These are phyloP conservation scores for Alternaria viburni DNA, from an alignment of 2,329 filamentous ascomycete genomes.

Conservation along the genomic window DNA sequence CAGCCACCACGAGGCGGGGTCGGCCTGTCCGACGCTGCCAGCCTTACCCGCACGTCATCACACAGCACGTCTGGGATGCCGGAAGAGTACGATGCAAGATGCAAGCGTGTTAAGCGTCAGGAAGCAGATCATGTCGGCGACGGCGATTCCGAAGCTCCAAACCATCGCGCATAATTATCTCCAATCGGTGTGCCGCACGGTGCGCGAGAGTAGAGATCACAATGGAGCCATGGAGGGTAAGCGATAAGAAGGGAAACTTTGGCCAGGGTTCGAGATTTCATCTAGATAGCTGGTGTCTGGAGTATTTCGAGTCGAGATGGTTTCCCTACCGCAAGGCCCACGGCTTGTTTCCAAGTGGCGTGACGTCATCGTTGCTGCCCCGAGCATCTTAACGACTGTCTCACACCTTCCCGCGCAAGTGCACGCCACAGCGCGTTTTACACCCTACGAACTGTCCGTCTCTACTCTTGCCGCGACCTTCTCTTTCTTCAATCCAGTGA, in stretches of 20 bases:
- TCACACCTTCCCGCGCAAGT: not conserved
- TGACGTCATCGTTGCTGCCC: not conserved
- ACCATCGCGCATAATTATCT: not conserved
- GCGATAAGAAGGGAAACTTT: not conserved
- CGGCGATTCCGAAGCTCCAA: not conserved
- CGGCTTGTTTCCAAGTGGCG: not conserved
- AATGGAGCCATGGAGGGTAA: not conserved
- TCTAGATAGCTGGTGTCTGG: not conserved
- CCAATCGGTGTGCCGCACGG: not conserved
- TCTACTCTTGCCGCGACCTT: slow-evolving; percentile 3
- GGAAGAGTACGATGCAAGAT: not conserved
- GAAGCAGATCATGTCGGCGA: not conserved
- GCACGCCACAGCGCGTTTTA: not conserved
- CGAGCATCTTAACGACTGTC: not conserved
- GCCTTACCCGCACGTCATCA: not conserved
- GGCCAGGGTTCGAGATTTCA: not conserved
- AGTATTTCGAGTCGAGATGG: not conserved
- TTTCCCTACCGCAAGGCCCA: not conserved
- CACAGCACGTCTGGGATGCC: not conserved
- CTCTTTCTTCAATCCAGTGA: slow-evolving; percentile 52
- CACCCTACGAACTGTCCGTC: not conserved
- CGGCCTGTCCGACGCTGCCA: not conserved
- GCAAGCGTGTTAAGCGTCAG: not conserved
- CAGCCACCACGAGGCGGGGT: not conserved
- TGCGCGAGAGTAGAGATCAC: not conserved